Base-by-base conservation (phyloP, 257 asterid genomes). In the Parsonsia alboflavescens region DNA sequence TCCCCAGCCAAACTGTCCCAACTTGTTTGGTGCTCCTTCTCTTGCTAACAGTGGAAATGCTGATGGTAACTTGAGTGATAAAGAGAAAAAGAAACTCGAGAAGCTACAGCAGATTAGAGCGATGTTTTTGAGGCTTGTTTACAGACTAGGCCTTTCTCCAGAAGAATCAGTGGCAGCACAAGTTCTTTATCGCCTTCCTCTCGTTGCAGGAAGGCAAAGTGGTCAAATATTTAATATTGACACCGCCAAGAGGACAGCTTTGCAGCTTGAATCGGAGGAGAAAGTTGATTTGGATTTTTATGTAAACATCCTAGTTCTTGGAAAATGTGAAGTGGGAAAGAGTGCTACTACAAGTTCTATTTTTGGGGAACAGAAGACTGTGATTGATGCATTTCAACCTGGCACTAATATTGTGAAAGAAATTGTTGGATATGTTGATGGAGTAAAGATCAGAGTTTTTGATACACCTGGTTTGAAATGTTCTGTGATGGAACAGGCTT, bases 311-410 rank as follows among this genome's bases (percentile, higher is more conserved):
- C 84, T 90, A 81, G 97, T 85, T 83, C 85, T 94, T 81, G 98
- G 98, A 78, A 94, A 94, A 80, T 86, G 90, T 62, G 98, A 97
- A 44, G 96, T 90, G 82, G 98, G 98, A 68, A 94, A 94, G 73
- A 94, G 98, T 58, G 92, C 98, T 56, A 94, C 97, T 49, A 82
- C 91, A 79, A 94, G 91, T 78, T 90, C 98, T 9, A 77, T 94
- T 74, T 79, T 83, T 50, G 97, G 97, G 48, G 96, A 90, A 66
- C 92, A 92, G 81, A 94, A 83, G 84, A 80, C 96, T n/a, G n/a
- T 45, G 1, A 89, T 94, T 39, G 89, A 83, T 75, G 91, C 97
- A 21, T 94, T 94, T 74, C 90, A 83, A 77, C 84, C 87, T 41
- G 92, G 91, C 44, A 94, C 99, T 22, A 67, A 79, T 69, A 69